Evolutionary conservation across 495 filamentous ascomycete species (phyloP).

Genomic region (Hypomontagnella monticulosa): DNA sequence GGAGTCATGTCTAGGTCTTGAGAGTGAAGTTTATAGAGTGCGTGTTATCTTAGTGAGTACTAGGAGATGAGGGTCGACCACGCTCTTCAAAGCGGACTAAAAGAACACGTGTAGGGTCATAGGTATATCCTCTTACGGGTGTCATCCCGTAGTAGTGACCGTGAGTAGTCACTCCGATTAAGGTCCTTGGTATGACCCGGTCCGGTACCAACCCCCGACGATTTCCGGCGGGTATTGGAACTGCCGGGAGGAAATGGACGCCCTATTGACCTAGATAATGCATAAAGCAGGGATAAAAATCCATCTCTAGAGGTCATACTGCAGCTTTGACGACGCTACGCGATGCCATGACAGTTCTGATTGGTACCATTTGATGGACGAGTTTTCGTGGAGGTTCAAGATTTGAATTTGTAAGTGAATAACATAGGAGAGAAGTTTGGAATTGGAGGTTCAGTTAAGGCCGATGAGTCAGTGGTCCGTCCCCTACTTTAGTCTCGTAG

Average conservation of each 20-base stretch:
- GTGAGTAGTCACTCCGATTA: neutral
- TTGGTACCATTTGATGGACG: no score
- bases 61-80: no score
- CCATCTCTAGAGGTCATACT: slow-evolving; percentile 4
- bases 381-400: no score
- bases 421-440: neutral
- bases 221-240: slow-evolving; percentile 36
- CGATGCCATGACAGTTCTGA: neutral
- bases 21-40: no score
- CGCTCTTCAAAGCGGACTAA: no score
- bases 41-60: no score
- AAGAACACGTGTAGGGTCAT: no score
- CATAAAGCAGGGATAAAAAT: neutral
- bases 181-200: neutral
- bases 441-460: neutral
- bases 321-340: neutral
- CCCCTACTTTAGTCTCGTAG: slow-evolving; percentile 3
- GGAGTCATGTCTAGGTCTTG: no score
- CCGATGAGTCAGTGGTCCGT: neutral
- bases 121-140: no score
- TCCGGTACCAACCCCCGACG: slow-evolving; percentile 24
- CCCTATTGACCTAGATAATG: slow-evolving; percentile 4
- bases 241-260: slow-evolving; percentile 12
- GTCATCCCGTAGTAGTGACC: neutral
- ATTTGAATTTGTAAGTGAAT: no score